A percentile compares a stretch with the other conserved stretches of the same genome.
Evolutionary conservation across 192 early-diverging fungal species (phyloP).

Genomic region (Lunasporangiospora selenospora): DNA sequence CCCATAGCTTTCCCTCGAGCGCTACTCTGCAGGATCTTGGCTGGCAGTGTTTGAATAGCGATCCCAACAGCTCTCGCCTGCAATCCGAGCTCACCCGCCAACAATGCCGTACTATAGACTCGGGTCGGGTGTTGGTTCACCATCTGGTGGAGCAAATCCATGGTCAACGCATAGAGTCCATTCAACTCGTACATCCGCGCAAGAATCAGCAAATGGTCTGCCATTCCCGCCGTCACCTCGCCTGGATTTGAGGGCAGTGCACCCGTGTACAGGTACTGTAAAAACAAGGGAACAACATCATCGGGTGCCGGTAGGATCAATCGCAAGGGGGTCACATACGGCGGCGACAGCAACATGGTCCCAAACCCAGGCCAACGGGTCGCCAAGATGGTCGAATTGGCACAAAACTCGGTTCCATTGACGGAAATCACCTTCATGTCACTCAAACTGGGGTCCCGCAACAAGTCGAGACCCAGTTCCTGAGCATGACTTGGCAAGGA

Average conservation of each 20-base stretch:
- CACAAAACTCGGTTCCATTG: constrained; percentile 10
- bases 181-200: constrained; percentile 13
- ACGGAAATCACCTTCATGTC: constrained; percentile 11
- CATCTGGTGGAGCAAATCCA: constrained; percentile 11
- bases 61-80: constrained; percentile 1
- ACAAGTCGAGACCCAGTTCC: constrained; percentile 5
- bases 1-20: no score
- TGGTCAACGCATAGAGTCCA: constrained; percentile 11
- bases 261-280: constrained; percentile 19
- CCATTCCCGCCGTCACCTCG: constrained; percentile 6
- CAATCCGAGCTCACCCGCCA: constrained; percentile 14
- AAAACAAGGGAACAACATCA: constrained; percentile 7
- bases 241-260: not conserved
- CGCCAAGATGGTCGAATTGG: constrained; percentile 11
- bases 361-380: constrained; percentile 18
- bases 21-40: no score
- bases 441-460: not conserved
- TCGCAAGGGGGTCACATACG: constrained; percentile 20
- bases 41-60: not conserved
- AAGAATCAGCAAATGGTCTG: constrained; percentile 15
- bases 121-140: constrained; percentile 5
- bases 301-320: constrained; percentile 9
- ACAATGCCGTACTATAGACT: constrained; percentile 5
- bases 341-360: constrained; percentile 10
- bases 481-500: constrained; percentile 9